Conservation (phyloP, 768 basidiomycete genomes). For the Harrya chromipes region DNA sequence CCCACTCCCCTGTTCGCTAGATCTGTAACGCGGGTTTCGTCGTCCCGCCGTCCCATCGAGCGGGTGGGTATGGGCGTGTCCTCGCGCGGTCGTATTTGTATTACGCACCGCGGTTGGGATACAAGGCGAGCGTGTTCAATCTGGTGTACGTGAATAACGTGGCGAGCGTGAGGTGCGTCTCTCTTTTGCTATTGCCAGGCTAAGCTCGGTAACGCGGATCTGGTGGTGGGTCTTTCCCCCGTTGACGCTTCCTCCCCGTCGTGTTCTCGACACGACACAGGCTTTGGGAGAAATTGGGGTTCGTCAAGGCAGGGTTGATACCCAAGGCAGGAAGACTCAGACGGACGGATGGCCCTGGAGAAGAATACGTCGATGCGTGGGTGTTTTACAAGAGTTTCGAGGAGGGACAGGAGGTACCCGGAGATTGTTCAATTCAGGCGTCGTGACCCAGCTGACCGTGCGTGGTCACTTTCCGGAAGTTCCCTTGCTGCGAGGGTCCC, state of each 20-base stretch:
- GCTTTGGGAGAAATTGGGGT: slow-evolving; percentile 83
- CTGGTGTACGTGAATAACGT: slow-evolving; percentile 84
- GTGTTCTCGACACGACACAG: slow-evolving; percentile 29
- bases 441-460: too few relatives aligned
- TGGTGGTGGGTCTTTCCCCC: too few relatives aligned
- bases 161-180: slow-evolving; percentile 62
- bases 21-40: slow-evolving; percentile 92
- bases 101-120: slow-evolving; percentile 78
- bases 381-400: slow-evolving; percentile 80
- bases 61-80: slow-evolving; percentile 61
- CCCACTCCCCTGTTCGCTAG: slow-evolving; percentile 39
- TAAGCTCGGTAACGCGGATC: too few relatives aligned
- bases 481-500: too few relatives aligned
- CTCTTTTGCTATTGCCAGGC: neutral
- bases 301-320: slow-evolving; percentile 74
- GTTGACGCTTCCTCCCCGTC: too few relatives aligned
- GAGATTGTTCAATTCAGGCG: neutral
- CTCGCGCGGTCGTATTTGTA: slow-evolving; percentile 78
- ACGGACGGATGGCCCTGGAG: slow-evolving; percentile 63
- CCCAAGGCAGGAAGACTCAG: slow-evolving; percentile 72
- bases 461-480: too few relatives aligned
- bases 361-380: slow-evolving; percentile 88
- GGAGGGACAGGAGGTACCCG: slow-evolving; percentile 9
- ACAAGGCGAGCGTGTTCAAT: slow-evolving; percentile 83
- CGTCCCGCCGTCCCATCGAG: slow-evolving; percentile 60